phyloP scores from a whole-genome alignment of 2,329 filamentous ascomycete species.

The Macrophomina phaseolina region DNA sequence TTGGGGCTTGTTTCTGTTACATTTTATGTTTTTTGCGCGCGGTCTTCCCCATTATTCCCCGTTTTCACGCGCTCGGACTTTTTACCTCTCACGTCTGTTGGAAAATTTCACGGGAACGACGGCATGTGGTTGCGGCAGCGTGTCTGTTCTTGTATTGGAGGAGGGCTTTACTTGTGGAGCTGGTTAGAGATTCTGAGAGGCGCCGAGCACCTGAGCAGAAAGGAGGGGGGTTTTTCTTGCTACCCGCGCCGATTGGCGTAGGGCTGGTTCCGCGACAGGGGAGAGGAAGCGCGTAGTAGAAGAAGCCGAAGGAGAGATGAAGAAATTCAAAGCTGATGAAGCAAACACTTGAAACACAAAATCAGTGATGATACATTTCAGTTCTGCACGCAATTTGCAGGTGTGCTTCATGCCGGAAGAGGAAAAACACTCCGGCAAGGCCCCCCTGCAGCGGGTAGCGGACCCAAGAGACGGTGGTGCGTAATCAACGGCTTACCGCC shows the following conservation, averaged over 20 bases:
- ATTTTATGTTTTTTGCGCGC: slow-evolving; percentile 4
- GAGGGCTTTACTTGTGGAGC: background rate
- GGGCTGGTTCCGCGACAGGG: slow-evolving; percentile 15
- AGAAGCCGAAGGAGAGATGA: background rate
- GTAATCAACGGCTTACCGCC: slow-evolving; percentile 17
- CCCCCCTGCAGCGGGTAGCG: slow-evolving; percentile 18
- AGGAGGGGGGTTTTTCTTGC: background rate
- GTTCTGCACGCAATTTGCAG: slow-evolving; percentile 6
- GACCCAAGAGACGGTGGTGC: slow-evolving; percentile 10
- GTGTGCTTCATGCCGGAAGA: slow-evolving; percentile 2
- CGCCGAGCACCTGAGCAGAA: background rate
- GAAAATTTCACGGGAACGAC: slow-evolving; percentile 22
- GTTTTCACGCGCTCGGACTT: slow-evolving; percentile 11
- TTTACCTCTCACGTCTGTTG: slow-evolving; percentile 6
- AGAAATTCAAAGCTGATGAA: slow-evolving; percentile 21
- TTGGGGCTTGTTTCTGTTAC: slow-evolving; percentile 18
- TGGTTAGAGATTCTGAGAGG: slow-evolving; percentile 2
- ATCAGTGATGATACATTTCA: background rate
- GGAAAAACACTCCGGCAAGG: slow-evolving; percentile 1
- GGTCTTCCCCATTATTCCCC: slow-evolving; percentile 17
- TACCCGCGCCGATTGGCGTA: background rate
- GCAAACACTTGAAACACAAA: slow-evolving; percentile 19
- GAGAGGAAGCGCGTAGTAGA: background rate
- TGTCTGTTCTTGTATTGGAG: slow-evolving; percentile 22
- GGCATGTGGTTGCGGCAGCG: slow-evolving; percentile 18